These are phyloP conservation scores for Botrytis medusae DNA, from an alignment of 2,329 filamentous ascomycete genomes.

Conservation along the genomic window DNA sequence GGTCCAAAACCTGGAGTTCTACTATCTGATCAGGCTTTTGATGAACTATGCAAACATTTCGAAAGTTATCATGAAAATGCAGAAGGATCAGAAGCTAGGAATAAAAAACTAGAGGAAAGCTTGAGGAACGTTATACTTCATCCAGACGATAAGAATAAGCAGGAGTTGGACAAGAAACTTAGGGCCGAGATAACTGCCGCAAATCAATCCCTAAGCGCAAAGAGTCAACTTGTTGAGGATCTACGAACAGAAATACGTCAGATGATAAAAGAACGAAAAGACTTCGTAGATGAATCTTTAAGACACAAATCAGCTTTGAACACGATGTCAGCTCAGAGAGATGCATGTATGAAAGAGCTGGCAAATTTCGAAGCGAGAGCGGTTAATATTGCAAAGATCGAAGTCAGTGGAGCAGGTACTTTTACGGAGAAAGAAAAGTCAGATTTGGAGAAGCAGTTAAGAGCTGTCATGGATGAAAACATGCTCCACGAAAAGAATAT, in stretches of 20 bases:
- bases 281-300: no score
- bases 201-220: background rate
- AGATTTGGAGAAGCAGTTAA: background rate
- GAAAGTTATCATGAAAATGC: conserved; percentile 9
- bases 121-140: background rate
- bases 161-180: background rate
- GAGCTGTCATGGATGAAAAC: background rate
- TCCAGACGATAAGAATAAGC: background rate
- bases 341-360: no score
- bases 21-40: background rate
- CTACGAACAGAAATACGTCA: background rate
- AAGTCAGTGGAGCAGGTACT: background rate
- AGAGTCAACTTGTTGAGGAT: background rate
- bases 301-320: no score
- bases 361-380: background rate
- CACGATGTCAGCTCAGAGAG: no score
- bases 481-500: background rate
- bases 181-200: background rate
- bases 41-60: conserved; percentile 7
- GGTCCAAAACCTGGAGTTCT: background rate
- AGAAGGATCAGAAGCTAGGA: background rate
- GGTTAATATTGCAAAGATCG: background rate
- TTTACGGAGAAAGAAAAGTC: background rate
- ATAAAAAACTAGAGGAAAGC: background rate
- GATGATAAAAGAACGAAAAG: no score